These are phyloP conservation scores for Chytridium lagenaria DNA, from an alignment of 371 early-diverging fungal species.

Conservation along the genomic window DNA sequence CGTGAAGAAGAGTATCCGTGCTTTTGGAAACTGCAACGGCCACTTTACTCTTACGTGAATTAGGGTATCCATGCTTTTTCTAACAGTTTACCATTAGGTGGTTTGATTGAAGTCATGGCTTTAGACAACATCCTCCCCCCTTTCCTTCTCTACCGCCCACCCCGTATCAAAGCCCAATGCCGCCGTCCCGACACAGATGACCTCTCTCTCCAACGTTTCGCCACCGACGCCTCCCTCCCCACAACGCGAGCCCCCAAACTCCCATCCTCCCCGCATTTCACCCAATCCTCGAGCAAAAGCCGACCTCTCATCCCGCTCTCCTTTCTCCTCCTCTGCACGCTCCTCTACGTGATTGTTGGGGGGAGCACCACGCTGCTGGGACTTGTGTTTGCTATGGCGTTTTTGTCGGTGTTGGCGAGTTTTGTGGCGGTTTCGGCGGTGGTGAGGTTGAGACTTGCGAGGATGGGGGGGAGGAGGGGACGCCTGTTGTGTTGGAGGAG, in stretches of 20 bases:
- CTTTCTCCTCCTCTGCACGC: constrained; percentile 56
- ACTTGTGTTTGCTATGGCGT: constrained; percentile 63
- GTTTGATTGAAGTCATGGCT: constrained; percentile 58
- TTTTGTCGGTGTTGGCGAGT: constrained; percentile 56
- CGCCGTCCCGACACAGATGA: too few species aligned
- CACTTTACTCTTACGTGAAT: too few species aligned
- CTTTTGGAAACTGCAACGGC: too few species aligned
- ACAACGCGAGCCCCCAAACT: too few species aligned
- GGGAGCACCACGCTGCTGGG: constrained; percentile 58
- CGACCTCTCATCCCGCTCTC: constrained; percentile 58
- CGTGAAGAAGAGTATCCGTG: too few species aligned
- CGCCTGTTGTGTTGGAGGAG: background rate
- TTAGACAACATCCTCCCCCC: constrained; percentile 58
- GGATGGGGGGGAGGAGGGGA: too few species aligned
- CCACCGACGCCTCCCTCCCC: too few species aligned
- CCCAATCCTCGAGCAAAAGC: constrained; percentile 9
- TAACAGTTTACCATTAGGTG: too few species aligned
- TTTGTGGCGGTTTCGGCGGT: constrained; percentile 46
- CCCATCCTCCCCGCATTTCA: background rate
- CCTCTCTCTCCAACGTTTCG: too few species aligned
- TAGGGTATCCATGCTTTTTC: too few species aligned
- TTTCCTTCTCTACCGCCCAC: constrained; percentile 48
- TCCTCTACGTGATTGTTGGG: constrained; percentile 55
- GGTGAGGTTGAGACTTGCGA: constrained; percentile 49
- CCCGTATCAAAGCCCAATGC: background rate